phyloP scores from a whole-genome alignment of 495 filamentous ascomycete species.

The Penicillium daleae region DNA sequence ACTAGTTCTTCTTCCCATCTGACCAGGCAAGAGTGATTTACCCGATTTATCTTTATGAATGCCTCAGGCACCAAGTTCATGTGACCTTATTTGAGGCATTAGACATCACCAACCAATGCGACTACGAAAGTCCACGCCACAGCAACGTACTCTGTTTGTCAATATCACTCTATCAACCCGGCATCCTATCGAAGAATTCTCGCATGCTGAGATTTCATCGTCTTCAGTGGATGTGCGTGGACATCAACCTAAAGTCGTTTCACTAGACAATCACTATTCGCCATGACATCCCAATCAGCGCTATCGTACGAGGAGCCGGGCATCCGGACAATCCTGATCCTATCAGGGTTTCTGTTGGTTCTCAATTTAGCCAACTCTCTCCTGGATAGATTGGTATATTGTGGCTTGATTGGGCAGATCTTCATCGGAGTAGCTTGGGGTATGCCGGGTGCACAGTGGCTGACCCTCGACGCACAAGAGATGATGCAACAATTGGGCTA shows the following conservation, averaged over 20 bases:
- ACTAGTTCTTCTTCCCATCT: background rate
- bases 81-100: background rate
- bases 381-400: constrained; percentile 67
- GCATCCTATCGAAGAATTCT: too few species aligned
- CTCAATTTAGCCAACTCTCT: constrained; percentile 62
- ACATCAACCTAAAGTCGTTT: background rate
- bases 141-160: background rate
- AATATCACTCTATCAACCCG: background rate
- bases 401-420: constrained; percentile 75
- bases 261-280: background rate
- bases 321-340: constrained; percentile 61
- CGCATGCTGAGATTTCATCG: background rate
- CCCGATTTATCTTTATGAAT: too few species aligned
- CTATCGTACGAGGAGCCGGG: constrained; percentile 61
- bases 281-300: constrained; percentile 1
- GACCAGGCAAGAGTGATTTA: too few species aligned
- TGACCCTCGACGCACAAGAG: constrained; percentile 51
- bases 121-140: background rate
- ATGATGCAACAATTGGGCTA: constrained; percentile 73
- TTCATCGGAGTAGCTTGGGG: constrained; percentile 74
- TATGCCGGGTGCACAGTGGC: constrained; percentile 60
- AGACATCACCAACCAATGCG: background rate
- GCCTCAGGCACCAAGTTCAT: background rate
- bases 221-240: background rate
- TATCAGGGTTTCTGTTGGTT: constrained; percentile 66